These are phyloP conservation scores for Trypanosoma cruzi DNA, from an alignment of 208 protist species.

Conservation along the genomic window DNA sequence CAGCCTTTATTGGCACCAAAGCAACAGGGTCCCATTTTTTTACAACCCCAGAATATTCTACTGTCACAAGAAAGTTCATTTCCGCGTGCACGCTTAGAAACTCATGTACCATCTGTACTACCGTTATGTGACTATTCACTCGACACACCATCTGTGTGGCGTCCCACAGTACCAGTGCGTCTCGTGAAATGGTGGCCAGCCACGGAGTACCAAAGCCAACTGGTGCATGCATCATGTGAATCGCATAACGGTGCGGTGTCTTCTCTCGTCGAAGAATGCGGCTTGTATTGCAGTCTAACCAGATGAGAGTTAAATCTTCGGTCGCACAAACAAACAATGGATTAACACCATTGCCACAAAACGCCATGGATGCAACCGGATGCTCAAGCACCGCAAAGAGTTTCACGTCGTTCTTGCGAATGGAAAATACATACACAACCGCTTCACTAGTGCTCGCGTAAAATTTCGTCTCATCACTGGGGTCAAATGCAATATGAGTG, in stretches of 20 bases:
- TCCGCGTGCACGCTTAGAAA: conserved; percentile 25
- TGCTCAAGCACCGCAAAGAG: conserved; percentile 22
- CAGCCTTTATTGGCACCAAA: conserved; percentile 5
- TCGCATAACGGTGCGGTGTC: conserved; percentile 15
- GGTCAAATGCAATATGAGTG: conserved; percentile 26
- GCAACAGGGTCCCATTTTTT: conserved; percentile 15
- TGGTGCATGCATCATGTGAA: conserved; percentile 12
- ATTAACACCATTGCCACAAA: background rate
- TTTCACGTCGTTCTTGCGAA: conserved; percentile 25
- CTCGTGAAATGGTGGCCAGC: conserved; percentile 20
- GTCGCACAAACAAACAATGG: conserved; percentile 27
- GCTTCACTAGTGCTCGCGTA: conserved; percentile 20
- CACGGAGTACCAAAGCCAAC: background rate
- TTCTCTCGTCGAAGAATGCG: conserved; percentile 19
- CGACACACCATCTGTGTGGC: conserved; percentile 16
- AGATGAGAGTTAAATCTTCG: conserved; percentile 17
- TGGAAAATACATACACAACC: conserved; percentile 22
- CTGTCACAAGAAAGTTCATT: conserved; percentile 13
- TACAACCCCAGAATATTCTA: conserved; percentile 20
- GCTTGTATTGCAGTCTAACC: conserved; percentile 28
- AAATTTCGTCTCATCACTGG: conserved; percentile 20
- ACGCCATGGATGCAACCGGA: conserved; percentile 21
- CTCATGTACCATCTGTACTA: background rate
- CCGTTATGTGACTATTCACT: conserved; percentile 13
- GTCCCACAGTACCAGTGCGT: conserved; percentile 31